A percentile compares a stretch with the other conserved stretches of the same genome.
phyloP scores from a whole-genome alignment of 257 asterid species.

The Solanum chiquidenum region DNA sequence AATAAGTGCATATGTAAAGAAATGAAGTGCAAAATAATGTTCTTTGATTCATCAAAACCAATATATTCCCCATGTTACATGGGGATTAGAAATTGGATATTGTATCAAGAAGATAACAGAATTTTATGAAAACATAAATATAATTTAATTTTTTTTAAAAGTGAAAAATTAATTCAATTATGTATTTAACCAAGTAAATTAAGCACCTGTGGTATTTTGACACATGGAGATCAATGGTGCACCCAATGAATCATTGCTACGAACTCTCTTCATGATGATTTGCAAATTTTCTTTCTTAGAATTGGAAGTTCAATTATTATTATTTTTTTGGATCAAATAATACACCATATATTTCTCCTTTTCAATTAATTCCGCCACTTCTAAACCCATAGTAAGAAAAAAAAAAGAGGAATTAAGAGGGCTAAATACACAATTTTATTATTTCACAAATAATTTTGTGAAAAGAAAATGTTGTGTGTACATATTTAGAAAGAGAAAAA shows the following conservation, averaged over 20 bases:
- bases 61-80: neutral
- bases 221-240: constrained; percentile 62
- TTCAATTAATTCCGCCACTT: constrained; percentile 24
- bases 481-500: neutral
- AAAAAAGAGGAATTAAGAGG: neutral
- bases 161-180: neutral
- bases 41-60: neutral
- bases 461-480: constrained; percentile 7
- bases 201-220: constrained; percentile 79
- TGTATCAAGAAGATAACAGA: neutral
- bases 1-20: neutral
- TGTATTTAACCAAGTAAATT: neutral
- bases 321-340: neutral
- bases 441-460: neutral
- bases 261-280: constrained; percentile 74
- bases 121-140: constrained; percentile 3
- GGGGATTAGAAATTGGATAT: constrained; percentile 20
- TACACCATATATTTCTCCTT: constrained; percentile 34
- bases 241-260: constrained; percentile 68
- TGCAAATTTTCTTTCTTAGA: neutral
- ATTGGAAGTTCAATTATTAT: neutral
- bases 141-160: neutral
- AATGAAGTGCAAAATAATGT: neutral
- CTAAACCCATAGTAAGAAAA: constrained; percentile 30
- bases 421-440: neutral